These are phyloP conservation scores for Decorospora gaudefroyi DNA, from an alignment of 2,329 filamentous ascomycete species.

Conservation along the genomic window DNA sequence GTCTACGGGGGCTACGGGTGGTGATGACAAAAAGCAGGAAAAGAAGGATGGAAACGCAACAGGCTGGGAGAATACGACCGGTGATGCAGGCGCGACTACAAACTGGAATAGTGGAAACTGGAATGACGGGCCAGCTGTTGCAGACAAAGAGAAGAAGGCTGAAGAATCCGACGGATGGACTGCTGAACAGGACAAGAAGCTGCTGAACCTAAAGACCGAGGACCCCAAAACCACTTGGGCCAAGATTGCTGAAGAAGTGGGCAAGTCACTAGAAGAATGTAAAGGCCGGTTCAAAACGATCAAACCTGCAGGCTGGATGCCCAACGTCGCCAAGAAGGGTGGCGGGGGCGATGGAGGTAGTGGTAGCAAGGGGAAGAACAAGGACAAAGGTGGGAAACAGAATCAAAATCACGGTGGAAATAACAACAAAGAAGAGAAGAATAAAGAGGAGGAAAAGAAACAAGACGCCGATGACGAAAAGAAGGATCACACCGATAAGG, in stretches of 20 bases:
- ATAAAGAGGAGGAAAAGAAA: conserved; percentile 4
- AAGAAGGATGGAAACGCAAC: neutral
- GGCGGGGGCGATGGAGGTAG: conserved; percentile 19
- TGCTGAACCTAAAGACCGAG: conserved; percentile 45
- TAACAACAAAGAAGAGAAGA: conserved; percentile 11
- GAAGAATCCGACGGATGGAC: conserved; percentile 33
- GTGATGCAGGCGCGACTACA: neutral
- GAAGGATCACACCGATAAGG: conserved; percentile 1
- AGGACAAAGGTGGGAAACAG: conserved; percentile 25
- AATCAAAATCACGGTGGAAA: conserved; percentile 17
- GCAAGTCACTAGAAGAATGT: conserved; percentile 25
- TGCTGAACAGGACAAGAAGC: conserved; percentile 48
- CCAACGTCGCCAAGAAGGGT: conserved; percentile 15
- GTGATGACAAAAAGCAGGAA: neutral
- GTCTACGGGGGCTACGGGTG: neutral
- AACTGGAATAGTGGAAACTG: neutral
- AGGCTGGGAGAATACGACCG: neutral
- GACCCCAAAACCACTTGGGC: conserved; percentile 33
- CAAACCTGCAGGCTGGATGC: conserved; percentile 34
- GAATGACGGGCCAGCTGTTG: neutral
- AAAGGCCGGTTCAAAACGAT: conserved; percentile 44
- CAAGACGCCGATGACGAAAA: neutral
- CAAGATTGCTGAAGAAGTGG: conserved; percentile 37
- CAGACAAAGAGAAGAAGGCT: neutral
- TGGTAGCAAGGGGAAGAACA: conserved; percentile 15